These are phyloP conservation scores for Ogataea ramenticola DNA, from an alignment of 805 yeast genomes.

Conservation along the genomic window DNA sequence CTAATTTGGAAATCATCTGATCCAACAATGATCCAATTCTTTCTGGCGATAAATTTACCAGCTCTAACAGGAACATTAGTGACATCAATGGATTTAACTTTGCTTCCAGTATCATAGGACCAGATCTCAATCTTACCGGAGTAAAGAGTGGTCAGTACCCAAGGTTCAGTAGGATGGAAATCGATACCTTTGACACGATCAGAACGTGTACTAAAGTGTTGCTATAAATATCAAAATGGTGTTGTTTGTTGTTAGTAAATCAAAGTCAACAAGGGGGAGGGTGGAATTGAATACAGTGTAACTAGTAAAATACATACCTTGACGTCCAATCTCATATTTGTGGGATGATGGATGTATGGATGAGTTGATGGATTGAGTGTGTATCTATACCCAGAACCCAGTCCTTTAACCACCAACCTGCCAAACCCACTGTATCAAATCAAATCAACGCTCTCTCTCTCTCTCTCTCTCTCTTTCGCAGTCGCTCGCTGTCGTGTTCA, in stretches of 20 bases:
- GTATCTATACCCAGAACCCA: no score
- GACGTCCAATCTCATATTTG: constrained; percentile 40
- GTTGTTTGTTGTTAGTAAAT: background rate
- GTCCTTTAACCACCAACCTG: no score
- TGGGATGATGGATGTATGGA: background rate
- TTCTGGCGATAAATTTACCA: constrained; percentile 90
- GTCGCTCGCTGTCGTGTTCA: background rate
- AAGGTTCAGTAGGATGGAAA: constrained; percentile 96
- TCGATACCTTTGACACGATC: constrained; percentile 98
- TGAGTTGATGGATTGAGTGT: no score
- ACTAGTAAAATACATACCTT: constrained; percentile 26
- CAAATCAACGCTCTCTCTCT: background rate
- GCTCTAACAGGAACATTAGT: constrained; percentile 96
- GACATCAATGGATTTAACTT: constrained; percentile 86
- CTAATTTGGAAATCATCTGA: constrained; percentile 93
- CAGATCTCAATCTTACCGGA: constrained; percentile 89
- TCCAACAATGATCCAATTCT: constrained; percentile 95
- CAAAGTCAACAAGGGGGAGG: no score
- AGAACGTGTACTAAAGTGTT: constrained; percentile 82
- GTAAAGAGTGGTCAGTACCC: constrained; percentile 88
- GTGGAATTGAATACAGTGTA: background rate
- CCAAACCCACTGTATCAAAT: no score
- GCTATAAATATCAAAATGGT: constrained; percentile 35
- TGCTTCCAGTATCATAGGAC: constrained; percentile 81
- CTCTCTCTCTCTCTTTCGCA: background rate